Evolutionary conservation across 2,329 filamentous ascomycete genomes (phyloP).

Genomic region (Leptographium lundbergii): DNA sequence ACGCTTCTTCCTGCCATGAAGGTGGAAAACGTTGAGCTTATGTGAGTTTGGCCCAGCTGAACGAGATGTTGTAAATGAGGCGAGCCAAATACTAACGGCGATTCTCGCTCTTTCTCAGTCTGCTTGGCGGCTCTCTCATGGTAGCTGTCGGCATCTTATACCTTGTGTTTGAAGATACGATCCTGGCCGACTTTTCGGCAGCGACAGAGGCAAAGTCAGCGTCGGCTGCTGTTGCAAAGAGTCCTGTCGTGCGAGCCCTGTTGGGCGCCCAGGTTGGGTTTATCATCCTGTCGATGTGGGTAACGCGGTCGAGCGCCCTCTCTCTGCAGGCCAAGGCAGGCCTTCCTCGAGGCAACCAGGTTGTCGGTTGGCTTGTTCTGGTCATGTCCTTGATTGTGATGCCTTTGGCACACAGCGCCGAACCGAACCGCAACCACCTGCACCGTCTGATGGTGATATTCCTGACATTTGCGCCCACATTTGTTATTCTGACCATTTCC

Average conservation of each 20-base stretch:
- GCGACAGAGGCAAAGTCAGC: slow-evolving; percentile 11
- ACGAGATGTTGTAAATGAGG: not conserved
- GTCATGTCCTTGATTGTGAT: slow-evolving; percentile 55
- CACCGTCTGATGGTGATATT: slow-evolving; percentile 84
- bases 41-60: slow-evolving; percentile 39
- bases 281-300: slow-evolving; percentile 65
- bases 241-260: slow-evolving; percentile 42
- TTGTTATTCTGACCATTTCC: slow-evolving; percentile 92
- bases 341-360: slow-evolving; percentile 74
- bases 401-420: slow-evolving; percentile 68
- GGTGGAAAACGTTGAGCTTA: slow-evolving; percentile 59
- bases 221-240: slow-evolving; percentile 15
- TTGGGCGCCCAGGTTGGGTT: slow-evolving; percentile 67
- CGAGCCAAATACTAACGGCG: not conserved
- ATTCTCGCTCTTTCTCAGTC: slow-evolving; percentile 27
- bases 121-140: slow-evolving; percentile 69
- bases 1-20: slow-evolving; percentile 83
- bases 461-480: slow-evolving; percentile 81
- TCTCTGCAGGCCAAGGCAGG: slow-evolving; percentile 78
- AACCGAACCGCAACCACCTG: slow-evolving; percentile 77
- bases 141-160: slow-evolving; percentile 63
- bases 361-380: slow-evolving; percentile 72
- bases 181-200: slow-evolving; percentile 32
- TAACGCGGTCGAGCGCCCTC: slow-evolving; percentile 75
- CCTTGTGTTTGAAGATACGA: slow-evolving; percentile 60